Base-by-base conservation (phyloP, 1,284 basidiomycete species). In the Cerrena zonata region DNA sequence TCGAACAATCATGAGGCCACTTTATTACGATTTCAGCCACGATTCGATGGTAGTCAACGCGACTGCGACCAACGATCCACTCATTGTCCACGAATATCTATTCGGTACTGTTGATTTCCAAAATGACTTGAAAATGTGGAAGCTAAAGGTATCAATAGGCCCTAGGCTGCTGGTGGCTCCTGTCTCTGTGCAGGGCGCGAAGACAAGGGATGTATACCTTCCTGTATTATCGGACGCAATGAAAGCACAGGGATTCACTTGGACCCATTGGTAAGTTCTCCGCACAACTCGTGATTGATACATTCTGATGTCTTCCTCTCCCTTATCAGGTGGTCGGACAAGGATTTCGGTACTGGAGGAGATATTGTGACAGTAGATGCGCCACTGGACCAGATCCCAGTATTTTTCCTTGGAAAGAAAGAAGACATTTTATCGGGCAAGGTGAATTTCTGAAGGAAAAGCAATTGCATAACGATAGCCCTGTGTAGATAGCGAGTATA, bases 81-180 rank as follows among this genome's bases (percentile, higher is more conserved):
- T 54, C 1, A 64, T 72, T 36, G 56, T 66, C 15, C 67, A 71
- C 52, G 62, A 71, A 56, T 73, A 65, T 53, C 67, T 72, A 69
- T 63, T 72, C 39, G 70, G 69, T 69, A 34, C 41, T 58, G n/a
- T n/a, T n/a, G n/a, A n/a, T n/a, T n/a, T n/a, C n/a, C n/a, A n/a
- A n/a, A n/a, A n/a, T n/a, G n/a, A n/a, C n/a, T n/a, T n/a, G n/a
- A n/a, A n/a, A n/a, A n/a, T n/a, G n/a, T n/a, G n/a, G n/a, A n/a
- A n/a, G n/a, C n/a, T n/a, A n/a, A n/a, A n/a, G n/a, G n/a, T n/a
- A n/a, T n/a, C n/a, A 11, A 46, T 19, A 70, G 71, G 69, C 19
- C 63, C 68, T n/a, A 59, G 66, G 11, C 53, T 72, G 13, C 58
- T 73, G 3, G 56, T 72, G 21, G 63, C 71, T 2, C 70, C 71